These are phyloP conservation scores for Vanrija humicola DNA, from an alignment of 1,284 basidiomycete genomes.

Conservation along the genomic window DNA sequence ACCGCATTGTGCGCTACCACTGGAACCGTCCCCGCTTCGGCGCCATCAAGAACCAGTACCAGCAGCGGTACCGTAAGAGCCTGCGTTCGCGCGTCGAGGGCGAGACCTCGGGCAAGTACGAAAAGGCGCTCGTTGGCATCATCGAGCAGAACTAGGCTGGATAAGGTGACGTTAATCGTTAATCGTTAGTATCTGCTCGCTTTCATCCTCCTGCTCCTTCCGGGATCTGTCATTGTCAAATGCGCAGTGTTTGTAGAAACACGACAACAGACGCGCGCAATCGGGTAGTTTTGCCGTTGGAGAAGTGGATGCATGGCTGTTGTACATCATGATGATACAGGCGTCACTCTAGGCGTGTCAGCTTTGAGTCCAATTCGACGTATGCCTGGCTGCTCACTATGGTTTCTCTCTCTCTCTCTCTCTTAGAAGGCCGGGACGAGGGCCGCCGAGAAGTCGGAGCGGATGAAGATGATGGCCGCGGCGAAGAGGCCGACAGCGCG, in stretches of 20 bases:
- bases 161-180: neutral
- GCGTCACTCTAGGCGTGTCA: neutral
- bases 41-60: conserved; percentile 46
- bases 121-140: conserved; percentile 34
- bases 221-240: neutral
- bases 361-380: neutral
- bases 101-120: conserved; percentile 49
- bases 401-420: neutral
- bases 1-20: conserved; percentile 44
- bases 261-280: neutral
- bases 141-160: conserved; percentile 31
- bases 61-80: conserved; percentile 33
- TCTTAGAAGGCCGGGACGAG: conserved; percentile 21
- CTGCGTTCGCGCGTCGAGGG: conserved; percentile 42
- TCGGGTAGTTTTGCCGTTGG: neutral
- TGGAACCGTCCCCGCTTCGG: conserved; percentile 48
- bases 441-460: conserved; percentile 12
- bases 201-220: neutral
- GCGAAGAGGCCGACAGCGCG: conserved; percentile 21
- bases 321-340: conserved; percentile 19
- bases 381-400: neutral
- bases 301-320: conserved; percentile 21
- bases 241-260: neutral
- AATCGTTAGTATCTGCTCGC: neutral
- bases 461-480: conserved; percentile 15